Percentiles rank a stretch among this genome's conserved stretches.
Evolutionary conservation across 768 basidiomycete species (phyloP).

Genomic region (Fistulinella prunicolor): DNA sequence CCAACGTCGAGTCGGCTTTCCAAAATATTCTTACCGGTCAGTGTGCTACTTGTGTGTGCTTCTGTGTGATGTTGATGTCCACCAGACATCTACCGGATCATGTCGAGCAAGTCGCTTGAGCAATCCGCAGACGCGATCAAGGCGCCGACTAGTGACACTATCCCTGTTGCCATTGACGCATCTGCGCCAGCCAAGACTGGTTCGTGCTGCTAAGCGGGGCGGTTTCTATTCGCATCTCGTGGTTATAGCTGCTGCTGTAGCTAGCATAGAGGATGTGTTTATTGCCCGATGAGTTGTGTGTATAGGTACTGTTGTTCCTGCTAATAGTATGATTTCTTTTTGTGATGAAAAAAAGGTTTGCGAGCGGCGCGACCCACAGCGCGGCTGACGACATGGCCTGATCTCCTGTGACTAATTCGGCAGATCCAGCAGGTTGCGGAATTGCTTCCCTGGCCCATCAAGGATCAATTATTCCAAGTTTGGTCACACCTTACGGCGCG

Average conservation of each 20-base stretch:
- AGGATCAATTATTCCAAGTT: constrained; percentile 82
- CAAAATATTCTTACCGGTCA: constrained; percentile 91
- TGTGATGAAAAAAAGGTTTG: constrained; percentile 57
- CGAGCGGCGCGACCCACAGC: constrained; percentile 70
- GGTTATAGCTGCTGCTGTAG: constrained; percentile 5
- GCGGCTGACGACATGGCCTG: constrained; percentile 84
- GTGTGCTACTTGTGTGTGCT: constrained; percentile 19
- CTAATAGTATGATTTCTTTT: constrained; percentile 17
- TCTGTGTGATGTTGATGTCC: constrained; percentile 5
- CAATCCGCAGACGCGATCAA: constrained; percentile 74
- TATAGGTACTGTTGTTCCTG: constrained; percentile 22
- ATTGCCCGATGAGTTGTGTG: constrained; percentile 12
- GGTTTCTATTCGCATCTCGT: constrained; percentile 3
- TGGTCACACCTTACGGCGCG: constrained; percentile 60
- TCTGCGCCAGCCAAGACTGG: constrained; percentile 49
- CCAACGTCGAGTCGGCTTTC: constrained; percentile 97
- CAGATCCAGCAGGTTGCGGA: constrained; percentile 82
- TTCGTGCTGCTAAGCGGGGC: constrained; percentile 57
- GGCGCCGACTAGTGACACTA: constrained; percentile 77
- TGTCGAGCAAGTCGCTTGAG: constrained; percentile 93
- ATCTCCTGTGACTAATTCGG: constrained; percentile 94
- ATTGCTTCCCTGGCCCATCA: constrained; percentile 90
- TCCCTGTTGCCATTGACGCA: constrained; percentile 73
- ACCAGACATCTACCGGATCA: constrained; percentile 94
- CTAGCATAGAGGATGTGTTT: constrained; percentile 8